Evolutionary conservation across 2,329 filamentous ascomycete species (phyloP).

Genomic region (Arthrinium phaeospermum): DNA sequence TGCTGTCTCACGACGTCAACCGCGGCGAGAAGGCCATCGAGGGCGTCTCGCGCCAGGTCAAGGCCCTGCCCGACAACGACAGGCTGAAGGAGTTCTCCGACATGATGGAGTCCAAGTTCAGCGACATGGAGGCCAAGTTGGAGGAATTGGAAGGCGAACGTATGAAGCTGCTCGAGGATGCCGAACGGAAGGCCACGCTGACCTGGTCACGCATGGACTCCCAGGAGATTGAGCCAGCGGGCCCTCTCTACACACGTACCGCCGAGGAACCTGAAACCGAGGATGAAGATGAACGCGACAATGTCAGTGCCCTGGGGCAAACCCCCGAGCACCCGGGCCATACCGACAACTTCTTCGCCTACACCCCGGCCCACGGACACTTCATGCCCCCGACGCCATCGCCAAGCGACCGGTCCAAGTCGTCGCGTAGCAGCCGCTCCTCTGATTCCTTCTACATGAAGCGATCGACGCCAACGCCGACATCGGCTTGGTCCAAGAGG

Average conservation of each 20-base stretch:
- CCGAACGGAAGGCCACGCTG: slow-evolving; percentile 26
- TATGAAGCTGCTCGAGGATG: slow-evolving; percentile 27
- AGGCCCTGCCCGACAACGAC: slow-evolving; percentile 33
- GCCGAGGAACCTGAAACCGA: slow-evolving; percentile 23
- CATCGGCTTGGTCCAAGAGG: not conserved
- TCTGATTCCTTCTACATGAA: not conserved
- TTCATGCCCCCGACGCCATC: slow-evolving; percentile 30
- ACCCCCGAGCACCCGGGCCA: slow-evolving; percentile 11
- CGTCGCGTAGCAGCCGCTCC: slow-evolving; percentile 32
- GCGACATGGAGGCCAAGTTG: slow-evolving; percentile 32
- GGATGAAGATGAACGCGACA: slow-evolving; percentile 18
- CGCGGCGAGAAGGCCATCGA: slow-evolving; percentile 33
- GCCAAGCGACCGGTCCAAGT: slow-evolving; percentile 32
- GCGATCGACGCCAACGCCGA: not conserved
- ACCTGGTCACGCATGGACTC: slow-evolving; percentile 34
- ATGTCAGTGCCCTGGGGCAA: slow-evolving; percentile 20
- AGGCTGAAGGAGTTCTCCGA: slow-evolving; percentile 32
- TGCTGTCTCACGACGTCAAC: slow-evolving; percentile 34
- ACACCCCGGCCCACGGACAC: slow-evolving; percentile 25
- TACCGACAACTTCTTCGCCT: slow-evolving; percentile 18
- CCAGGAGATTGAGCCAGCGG: slow-evolving; percentile 33
- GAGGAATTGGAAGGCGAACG: slow-evolving; percentile 29
- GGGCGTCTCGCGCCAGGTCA: slow-evolving; percentile 33
- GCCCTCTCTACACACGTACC: slow-evolving; percentile 24
- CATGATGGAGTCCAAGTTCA: slow-evolving; percentile 32